Evolutionary conservation across 129 eudicot genomes (phyloP), one percentile per base, ranked within the genome.

Genomic region (Escallonia herrerae): DNA sequence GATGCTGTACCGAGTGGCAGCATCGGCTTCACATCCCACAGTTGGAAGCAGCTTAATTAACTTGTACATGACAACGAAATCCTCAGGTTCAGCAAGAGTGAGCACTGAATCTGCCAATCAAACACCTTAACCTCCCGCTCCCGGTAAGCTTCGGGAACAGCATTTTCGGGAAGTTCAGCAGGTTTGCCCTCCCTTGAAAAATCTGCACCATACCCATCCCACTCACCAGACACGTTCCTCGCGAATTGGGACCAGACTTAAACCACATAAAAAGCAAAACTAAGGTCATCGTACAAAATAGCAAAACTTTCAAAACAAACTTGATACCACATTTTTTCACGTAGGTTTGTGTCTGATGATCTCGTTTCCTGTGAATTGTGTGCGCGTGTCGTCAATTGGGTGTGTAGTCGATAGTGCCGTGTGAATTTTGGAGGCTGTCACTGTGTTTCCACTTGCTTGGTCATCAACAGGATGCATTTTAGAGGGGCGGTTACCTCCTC

Each of bases 41-140:
- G 99, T 89, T 5, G 99, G 99, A 46, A 94, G 97, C 63, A 94
- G 78, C 71, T 74, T 86, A 12, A 94, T 67, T 52, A 77, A 59
- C 64, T 86, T 94, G 81, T 89, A 94, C 11, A 72, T 49, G 41
- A 80, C 77, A 15, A 78, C 60, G 4, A 60, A 13, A 62, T 72
- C 65, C 8, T 78, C 69, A 8, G 80, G 74, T 39, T 75, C 84
- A 13, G 97, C 97, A 2, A 89, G 82, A 52, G 97, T 93, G 1
- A 97, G 75, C 97, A 94, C 55, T 94, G 99, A 15, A 97, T 94
- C 64, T 86, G 99, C 99, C 99, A 94, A 74, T 94, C 99, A 37
- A 81, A 86, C 5, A 94, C 99, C 72, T 74, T 71, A 38, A 94
- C 95, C 72, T 94, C 99, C 97, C 97, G 89, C 63, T 89, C 99